Base-by-base conservation (phyloP, 2,329 filamentous ascomycete species). In the Byssothecium circinans region DNA sequence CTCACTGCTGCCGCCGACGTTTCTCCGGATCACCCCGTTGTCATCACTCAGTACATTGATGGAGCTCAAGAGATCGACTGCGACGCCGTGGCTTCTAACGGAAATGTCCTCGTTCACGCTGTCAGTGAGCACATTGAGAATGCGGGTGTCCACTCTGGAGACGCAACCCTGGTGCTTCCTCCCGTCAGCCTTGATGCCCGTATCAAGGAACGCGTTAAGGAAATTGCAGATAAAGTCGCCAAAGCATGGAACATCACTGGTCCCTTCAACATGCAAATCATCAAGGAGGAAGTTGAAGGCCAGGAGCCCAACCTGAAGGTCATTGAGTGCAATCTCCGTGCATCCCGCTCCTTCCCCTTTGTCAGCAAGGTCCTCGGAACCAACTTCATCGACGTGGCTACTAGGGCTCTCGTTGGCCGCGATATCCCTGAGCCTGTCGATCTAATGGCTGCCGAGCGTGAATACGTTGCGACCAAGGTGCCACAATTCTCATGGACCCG, bases 251-350 rank as follows among this genome's bases (percentile, higher is more conserved):
- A 82, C 67, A 97, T 97, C 72, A 97, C 91, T 17, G 94, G 94
- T 45, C 94, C 94, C 49, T 99, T 97, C 84, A 99, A 99, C 82
- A 97, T 99, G 92, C 94, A 99, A 71, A 95, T 99, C 75, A 97
- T 99, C 82, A 95, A 95, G 78, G 90, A 89, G 11, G 79, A 87
- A 64, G 83, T 87, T 25, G 85, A 89, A 49, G 88, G 88, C 48
- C 86, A 86, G 46, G 82, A 87, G 66, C 83, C 88, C 27, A 79
- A 82, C 22, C 83, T 97, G 57, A 96, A 96, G 81, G 92, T 97
- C 65, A 97, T 97, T 55, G 92, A 97, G 76, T 97, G 92, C 79
- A 97, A 97, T 74, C 85, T 97, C 53, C 92, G 92, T 72, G 94
- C 92, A 47, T 97, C 92, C 50, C 91, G 92, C 54, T 97, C 92